phyloP scores from a whole-genome alignment of 2,329 filamentous ascomycete species.

The Colletotrichum sp. region DNA sequence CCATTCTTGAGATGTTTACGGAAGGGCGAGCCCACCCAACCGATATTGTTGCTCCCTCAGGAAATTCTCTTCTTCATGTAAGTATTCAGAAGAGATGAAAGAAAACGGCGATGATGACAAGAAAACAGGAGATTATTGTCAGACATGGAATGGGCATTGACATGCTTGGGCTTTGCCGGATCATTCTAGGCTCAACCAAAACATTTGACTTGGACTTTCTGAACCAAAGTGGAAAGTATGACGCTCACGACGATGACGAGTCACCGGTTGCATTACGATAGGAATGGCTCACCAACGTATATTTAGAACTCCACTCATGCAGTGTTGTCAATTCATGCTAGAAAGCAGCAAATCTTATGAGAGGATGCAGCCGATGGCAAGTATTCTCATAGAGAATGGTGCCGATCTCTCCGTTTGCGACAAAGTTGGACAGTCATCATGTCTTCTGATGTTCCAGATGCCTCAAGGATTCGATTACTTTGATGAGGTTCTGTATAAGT shows the following conservation, averaged over 20 bases:
- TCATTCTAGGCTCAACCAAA: background rate
- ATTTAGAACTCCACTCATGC: background rate
- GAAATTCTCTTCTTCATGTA: background rate
- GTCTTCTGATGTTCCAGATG: background rate
- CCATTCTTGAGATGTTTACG: background rate
- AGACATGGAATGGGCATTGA: background rate
- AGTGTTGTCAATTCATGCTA: background rate
- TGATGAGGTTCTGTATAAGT: background rate
- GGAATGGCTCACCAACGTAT: background rate
- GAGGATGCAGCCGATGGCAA: background rate
- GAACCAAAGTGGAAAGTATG: background rate
- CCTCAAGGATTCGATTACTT: background rate
- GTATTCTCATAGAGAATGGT: background rate
- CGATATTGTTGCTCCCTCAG: background rate
- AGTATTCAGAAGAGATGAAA: background rate
- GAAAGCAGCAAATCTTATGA: background rate
- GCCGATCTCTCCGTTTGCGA: background rate
- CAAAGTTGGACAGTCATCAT: background rate
- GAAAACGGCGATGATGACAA: background rate
- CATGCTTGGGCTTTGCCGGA: background rate
- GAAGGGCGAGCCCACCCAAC: background rate
- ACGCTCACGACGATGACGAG: background rate
- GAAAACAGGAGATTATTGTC: background rate
- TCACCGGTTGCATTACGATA: background rate
- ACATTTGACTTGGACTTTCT: background rate